Evolutionary conservation across 148 eudicot genomes (phyloP), one percentile per base, ranked within the genome.

Genomic region (Fallopia convolvulus): DNA sequence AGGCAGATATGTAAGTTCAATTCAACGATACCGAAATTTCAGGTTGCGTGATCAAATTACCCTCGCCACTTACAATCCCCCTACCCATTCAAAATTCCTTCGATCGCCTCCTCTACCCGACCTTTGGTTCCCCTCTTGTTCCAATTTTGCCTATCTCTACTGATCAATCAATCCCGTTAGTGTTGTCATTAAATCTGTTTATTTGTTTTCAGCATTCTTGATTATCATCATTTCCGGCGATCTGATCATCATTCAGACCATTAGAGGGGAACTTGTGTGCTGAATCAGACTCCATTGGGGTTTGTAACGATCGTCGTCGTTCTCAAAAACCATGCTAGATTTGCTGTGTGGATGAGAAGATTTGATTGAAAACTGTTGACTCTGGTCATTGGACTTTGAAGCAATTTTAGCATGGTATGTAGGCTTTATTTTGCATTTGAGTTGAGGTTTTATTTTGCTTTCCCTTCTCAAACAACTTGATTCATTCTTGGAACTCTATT

Each of bases 1-100:
- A 60, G 77, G 81, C 79, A 72, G 68, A 72, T 42, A 58, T 61
- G 61, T 76, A 70, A 70, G 79, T 70, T 20, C 41, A 61, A 61
- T 81, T 81, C 79, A 81, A 79, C 83, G 77, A 41, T 82, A 65
- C 84, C 88, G 83, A 79, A 21, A 33, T 74, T 80, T 10, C 49
- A 83, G 88, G 81, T 17, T 77, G 60, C 68, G 39, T 72, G 26
- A 71, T 53, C 55, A 60, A 68, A 10, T 65, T 40, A 77, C 60
- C 80, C 15, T 72, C 20, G 36, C 75, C 75, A 49, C 75, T 20
- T n/a, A 46, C 55, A 74, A 49, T 65, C 23, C 75, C 13, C 9
- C 14, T 44, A 3, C 33, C 75, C 63, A 26, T 75, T 48, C 58
- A 33, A 75, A 74, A 26, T 14, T 74, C 60, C 33, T 32, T 48